Percentiles rank a stretch among this genome's conserved stretches.
Evolutionary conservation across 441 rosid species (phyloP).

Genomic region (Arabidopsis hybrid): DNA sequence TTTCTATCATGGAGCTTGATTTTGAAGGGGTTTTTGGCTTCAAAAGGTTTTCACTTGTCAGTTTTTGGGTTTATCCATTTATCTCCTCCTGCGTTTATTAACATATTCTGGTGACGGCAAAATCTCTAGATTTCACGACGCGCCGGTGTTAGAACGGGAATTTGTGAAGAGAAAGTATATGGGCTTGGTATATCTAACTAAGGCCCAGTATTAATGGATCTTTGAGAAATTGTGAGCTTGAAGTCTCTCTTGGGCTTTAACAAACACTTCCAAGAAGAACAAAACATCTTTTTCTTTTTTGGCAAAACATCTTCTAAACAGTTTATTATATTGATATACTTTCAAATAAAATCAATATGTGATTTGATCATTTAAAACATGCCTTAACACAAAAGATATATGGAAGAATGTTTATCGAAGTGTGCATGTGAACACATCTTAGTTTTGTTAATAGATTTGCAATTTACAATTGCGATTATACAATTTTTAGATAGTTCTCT

Average conservation of each 20-base stretch:
- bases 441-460: too few species aligned
- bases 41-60: background rate
- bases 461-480: too few species aligned
- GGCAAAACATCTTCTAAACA: background rate
- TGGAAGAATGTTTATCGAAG: background rate
- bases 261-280: background rate
- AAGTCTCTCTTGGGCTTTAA: slow-evolving; percentile 11
- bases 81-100: background rate
- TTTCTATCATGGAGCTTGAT: slow-evolving; percentile 11
- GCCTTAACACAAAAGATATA: too few species aligned
- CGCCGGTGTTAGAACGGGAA: slow-evolving; percentile 26
- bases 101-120: background rate
- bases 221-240: background rate
- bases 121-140: slow-evolving; percentile 10
- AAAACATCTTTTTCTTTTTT: background rate
- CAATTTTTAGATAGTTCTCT: background rate
- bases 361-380: too few species aligned
- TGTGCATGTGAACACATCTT: background rate
- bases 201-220: slow-evolving; percentile 19
- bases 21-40: background rate
- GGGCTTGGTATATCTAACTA: slow-evolving; percentile 18
- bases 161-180: background rate
- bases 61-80: slow-evolving; percentile 39
- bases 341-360: too few species aligned
- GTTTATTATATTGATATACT: too few species aligned